A percentile compares a stretch with the other conserved stretches of the same genome.
Evolutionary conservation across 2,329 filamentous ascomycete species (phyloP).

Genomic region (Didymellaceae sp.): DNA sequence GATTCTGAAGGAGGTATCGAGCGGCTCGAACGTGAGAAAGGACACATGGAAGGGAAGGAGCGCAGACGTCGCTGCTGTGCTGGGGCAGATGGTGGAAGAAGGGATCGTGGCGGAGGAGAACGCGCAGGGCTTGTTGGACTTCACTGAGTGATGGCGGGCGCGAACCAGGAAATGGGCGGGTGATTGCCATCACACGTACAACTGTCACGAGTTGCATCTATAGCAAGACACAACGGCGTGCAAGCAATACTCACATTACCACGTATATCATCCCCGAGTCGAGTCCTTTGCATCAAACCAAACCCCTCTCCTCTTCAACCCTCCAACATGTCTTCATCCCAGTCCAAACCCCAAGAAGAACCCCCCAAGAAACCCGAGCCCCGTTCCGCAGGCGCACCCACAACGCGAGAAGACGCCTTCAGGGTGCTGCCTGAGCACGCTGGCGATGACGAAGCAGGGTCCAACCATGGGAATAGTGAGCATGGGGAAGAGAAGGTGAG

Average conservation of each 20-base stretch:
- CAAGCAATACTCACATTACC: no score
- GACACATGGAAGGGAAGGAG: conserved; percentile 49
- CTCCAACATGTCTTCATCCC: not conserved
- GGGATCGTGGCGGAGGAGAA: conserved; percentile 51
- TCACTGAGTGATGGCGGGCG: conserved; percentile 3
- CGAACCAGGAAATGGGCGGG: not conserved
- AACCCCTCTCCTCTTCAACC: no score
- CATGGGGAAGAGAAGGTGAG: conserved; percentile 1
- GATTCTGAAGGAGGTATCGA: conserved; percentile 52
- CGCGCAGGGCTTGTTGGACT: conserved; percentile 28
- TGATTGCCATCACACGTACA: not conserved
- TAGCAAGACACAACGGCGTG: no score
- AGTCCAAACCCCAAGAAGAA: not conserved
- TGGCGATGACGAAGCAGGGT: not conserved
- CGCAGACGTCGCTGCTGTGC: conserved; percentile 52
- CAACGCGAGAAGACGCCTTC: conserved; percentile 2
- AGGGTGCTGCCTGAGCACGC: not conserved
- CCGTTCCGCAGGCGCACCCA: conserved; percentile 4
- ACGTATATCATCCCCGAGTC: no score
- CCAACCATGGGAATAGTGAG: not conserved
- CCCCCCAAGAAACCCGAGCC: not conserved
- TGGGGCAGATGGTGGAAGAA: conserved; percentile 62
- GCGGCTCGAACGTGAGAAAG: conserved; percentile 44
- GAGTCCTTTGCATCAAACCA: not conserved
- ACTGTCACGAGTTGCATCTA: not conserved